Evolutionary conservation across 2,329 filamentous ascomycete genomes (phyloP).

Genomic region (Lachnellula hyalina): DNA sequence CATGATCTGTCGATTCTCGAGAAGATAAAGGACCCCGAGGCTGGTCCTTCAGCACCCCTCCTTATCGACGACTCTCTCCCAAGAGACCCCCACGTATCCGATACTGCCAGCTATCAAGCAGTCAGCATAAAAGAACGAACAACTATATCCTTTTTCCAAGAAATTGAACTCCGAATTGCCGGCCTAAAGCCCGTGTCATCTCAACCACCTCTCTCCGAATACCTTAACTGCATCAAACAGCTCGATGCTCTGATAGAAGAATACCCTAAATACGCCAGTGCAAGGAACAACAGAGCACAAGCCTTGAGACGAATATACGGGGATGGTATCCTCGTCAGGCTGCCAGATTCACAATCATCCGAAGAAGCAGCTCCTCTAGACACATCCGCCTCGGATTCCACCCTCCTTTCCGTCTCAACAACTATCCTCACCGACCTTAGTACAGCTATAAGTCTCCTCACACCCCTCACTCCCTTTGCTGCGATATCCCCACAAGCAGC

Average conservation of each 20-base stretch:
- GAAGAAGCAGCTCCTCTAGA: slow-evolving; percentile 14
- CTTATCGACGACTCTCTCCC: slow-evolving; percentile 46
- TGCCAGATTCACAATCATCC: neutral
- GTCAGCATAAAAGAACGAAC: slow-evolving; percentile 47
- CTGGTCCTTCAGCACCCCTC: slow-evolving; percentile 48
- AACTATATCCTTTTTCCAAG: slow-evolving; percentile 50
- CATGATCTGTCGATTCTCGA: slow-evolving; percentile 58
- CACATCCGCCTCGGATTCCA: slow-evolving; percentile 38
- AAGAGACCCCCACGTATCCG: slow-evolving; percentile 52
- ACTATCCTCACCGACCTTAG: slow-evolving; percentile 50
- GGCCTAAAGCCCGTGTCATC: slow-evolving; percentile 25
- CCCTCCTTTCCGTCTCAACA: slow-evolving; percentile 36
- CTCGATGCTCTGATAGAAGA: slow-evolving; percentile 52
- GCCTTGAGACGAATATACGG: slow-evolving; percentile 57
- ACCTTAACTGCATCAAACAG: slow-evolving; percentile 41
- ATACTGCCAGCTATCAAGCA: slow-evolving; percentile 45
- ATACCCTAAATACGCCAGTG: slow-evolving; percentile 64
- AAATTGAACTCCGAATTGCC: slow-evolving; percentile 48
- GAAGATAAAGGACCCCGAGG: slow-evolving; percentile 64
- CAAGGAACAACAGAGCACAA: slow-evolving; percentile 71
- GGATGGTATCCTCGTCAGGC: slow-evolving; percentile 48
- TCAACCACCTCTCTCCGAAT: slow-evolving; percentile 36
- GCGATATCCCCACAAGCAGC: slow-evolving; percentile 59
- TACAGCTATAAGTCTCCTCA: slow-evolving; percentile 52
- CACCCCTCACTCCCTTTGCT: slow-evolving; percentile 44